Conservation (phyloP, 495 filamentous ascomycete species). For the Neurospora sp. region DNA sequence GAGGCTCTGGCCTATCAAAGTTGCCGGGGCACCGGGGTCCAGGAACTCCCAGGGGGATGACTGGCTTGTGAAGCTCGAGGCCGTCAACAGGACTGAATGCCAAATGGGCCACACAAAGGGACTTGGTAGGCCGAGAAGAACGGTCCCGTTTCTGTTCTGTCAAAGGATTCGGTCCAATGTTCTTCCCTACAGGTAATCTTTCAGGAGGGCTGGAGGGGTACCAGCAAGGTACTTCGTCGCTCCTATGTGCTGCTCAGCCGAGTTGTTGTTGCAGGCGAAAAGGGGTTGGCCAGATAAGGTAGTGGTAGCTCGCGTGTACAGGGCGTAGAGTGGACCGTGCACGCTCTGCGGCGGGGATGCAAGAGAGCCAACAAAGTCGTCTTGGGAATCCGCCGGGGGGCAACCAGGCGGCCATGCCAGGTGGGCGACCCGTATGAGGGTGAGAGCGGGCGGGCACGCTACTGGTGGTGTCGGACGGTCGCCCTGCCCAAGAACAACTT, state of each 20-base stretch:
- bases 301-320: not conserved
- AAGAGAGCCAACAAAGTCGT: not conserved
- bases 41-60: not conserved
- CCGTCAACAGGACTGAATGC: not conserved
- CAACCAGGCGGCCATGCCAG: not conserved
- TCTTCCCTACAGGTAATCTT: not conserved
- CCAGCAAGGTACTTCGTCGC: not conserved
- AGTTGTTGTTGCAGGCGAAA: not conserved
- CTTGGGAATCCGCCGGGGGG: not conserved
- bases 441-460: not conserved
- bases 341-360: not conserved
- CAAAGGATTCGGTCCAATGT: not conserved
- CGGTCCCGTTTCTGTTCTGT: not conserved
- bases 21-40: not conserved
- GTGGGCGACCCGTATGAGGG: not conserved
- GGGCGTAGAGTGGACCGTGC: not conserved
- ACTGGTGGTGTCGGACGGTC: not conserved
- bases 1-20: not conserved
- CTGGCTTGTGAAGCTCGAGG: not conserved
- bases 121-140: not conserved
- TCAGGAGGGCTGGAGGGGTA: not conserved
- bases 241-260: not conserved
- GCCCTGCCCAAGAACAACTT: constrained; percentile 28
- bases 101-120: not conserved
- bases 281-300: not conserved